Evolutionary conservation across 2,329 filamentous ascomycete genomes (phyloP), one percentile per base, ranked within the genome.

Genomic region (Tothia fuscella): DNA sequence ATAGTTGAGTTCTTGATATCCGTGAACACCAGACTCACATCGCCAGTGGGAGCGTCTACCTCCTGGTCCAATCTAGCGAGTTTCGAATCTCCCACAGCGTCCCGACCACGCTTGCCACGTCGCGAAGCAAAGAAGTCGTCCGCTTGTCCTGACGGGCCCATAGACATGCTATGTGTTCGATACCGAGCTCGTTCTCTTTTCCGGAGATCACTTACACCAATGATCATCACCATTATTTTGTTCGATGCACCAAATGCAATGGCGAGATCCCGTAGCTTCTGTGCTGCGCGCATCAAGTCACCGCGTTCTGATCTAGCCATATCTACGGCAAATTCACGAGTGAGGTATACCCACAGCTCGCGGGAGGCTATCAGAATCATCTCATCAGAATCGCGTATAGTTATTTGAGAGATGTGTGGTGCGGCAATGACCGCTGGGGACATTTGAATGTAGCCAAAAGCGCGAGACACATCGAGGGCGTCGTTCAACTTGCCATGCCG

Each of bases 161-260:
- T 75, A 12, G 84, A 86, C 72, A 93, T 80, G 63, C 83, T 93
- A 53, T 87, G 78, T 30, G 84, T 85, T 43, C 85, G 74, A 59
- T 82, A 66, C 63, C 80, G 60, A 41, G 80, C 82, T 48, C 82
- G 76, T 57, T 93, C 83, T 44, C 86, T 77, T 56, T 84, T 83
- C 63, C 93, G 89, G 41, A 98, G 67, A 55, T 96, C 88, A 42
- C 82, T 80, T 28, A 98, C 82, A 42, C 88, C 89, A 42, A 98
- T 79, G 68, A 98, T 85, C 89, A 96, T 96, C 33, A 98, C 86
- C 88, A 96, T 96, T 48, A 96, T 84, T 65, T 98, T 98, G 55
- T 81, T 82, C 1, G 80, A 88, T 10, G 89, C 85, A 41, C 91
- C 91, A 58, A 95, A 96, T 1, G 89, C 86, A 56, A 98, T 94